A percentile compares a stretch with the other conserved stretches of the same genome.
phyloP scores from a whole-genome alignment of 495 filamentous ascomycete species.

The Podospora fimiseda region DNA sequence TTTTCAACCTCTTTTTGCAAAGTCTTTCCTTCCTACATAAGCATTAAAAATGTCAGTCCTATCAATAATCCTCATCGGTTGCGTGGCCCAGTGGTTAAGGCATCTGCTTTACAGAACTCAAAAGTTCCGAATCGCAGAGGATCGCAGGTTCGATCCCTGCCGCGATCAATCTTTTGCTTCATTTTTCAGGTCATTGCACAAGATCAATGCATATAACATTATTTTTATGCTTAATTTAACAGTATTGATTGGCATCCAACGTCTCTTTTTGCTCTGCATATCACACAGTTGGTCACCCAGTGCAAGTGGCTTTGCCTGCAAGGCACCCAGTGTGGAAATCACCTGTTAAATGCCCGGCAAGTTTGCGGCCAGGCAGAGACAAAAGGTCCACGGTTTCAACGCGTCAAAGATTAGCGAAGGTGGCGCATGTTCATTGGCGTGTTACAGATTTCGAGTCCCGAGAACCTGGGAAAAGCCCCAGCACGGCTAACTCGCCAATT shows the following conservation, averaged over 20 bases:
- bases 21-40: too few relatives aligned
- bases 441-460: not conserved
- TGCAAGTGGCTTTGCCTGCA: too few relatives aligned
- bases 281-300: too few relatives aligned
- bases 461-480: constrained; percentile 11
- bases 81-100: constrained; percentile 38
- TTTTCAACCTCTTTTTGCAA: too few relatives aligned
- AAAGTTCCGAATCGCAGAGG: constrained; percentile 26
- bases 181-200: too few relatives aligned
- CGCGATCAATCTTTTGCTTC: constrained; percentile 31
- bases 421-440: constrained; percentile 1
- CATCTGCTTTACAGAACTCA: constrained; percentile 33
- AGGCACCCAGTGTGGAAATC: too few relatives aligned
- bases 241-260: too few relatives aligned
- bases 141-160: constrained; percentile 48
- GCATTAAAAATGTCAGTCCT: too few relatives aligned
- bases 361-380: constrained; percentile 1
- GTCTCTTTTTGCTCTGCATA: too few relatives aligned
- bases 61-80: too few relatives aligned
- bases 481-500: constrained; percentile 1
- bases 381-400: not conserved
- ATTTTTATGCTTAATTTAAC: too few relatives aligned
- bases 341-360: not conserved
- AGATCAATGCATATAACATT: too few relatives aligned
- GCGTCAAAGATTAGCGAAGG: not conserved